These are phyloP conservation scores for Ceratocystis papillata DNA, from an alignment of 2,329 filamentous ascomycete species.

Conservation along the genomic window DNA sequence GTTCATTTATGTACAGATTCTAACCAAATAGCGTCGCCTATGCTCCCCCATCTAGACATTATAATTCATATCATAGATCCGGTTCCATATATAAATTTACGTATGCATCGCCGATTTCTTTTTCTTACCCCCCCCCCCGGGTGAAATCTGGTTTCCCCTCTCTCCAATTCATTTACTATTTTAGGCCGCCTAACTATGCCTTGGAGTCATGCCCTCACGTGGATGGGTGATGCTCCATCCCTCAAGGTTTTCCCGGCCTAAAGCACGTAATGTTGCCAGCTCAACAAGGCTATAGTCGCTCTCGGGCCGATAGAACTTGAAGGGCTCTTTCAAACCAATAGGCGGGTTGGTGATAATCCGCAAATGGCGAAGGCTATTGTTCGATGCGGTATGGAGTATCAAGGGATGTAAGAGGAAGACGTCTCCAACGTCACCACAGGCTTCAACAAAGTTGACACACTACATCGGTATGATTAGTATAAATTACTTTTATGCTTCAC, in stretches of 20 bases:
- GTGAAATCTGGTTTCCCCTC: too few species aligned
- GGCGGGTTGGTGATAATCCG: conserved; percentile 31
- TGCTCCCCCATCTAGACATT: too few species aligned
- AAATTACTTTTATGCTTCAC: neutral
- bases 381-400: conserved; percentile 47
- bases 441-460: conserved; percentile 44
- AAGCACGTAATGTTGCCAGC: conserved; percentile 41
- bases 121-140: too few species aligned
- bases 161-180: too few species aligned
- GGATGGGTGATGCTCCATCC: conserved; percentile 43
- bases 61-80: too few species aligned
- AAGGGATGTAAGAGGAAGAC: conserved; percentile 50
- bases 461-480: conserved; percentile 9
- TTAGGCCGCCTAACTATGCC: too few species aligned
- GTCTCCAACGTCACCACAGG: conserved; percentile 43
- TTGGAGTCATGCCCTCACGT: conserved; percentile 40
- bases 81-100: too few species aligned
- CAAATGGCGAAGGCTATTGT: conserved; percentile 27
- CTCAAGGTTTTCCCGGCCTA: conserved; percentile 38
- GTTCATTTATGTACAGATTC: too few species aligned
- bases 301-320: conserved; percentile 34
- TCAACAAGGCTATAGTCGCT: conserved; percentile 46
- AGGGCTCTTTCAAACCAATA: conserved; percentile 37
- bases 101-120: too few species aligned
- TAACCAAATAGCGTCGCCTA: too few species aligned